Evolutionary conservation across 768 basidiomycete species (phyloP).

Genomic region (Exsudoporus frostii): DNA sequence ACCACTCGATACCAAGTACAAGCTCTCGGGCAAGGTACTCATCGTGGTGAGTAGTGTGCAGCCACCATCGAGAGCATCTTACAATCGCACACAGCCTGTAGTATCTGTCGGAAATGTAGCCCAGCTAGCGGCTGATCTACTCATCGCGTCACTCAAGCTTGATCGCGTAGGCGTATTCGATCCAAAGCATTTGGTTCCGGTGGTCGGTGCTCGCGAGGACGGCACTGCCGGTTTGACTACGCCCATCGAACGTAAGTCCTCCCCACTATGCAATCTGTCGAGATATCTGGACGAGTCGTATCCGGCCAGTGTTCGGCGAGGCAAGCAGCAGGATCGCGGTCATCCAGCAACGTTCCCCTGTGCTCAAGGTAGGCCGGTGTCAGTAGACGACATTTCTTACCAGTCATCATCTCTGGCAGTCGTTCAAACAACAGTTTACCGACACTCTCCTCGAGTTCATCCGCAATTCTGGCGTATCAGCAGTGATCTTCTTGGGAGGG

Average conservation of each 20-base stretch:
- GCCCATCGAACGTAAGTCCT: conserved; percentile 65
- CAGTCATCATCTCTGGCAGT: conserved; percentile 36
- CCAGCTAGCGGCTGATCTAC: conserved; percentile 74
- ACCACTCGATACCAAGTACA: conserved; percentile 22
- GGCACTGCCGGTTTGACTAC: conserved; percentile 61
- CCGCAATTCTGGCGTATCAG: conserved; percentile 42
- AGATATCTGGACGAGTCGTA: neutral
- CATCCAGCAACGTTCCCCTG: conserved; percentile 78
- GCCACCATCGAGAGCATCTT: neutral
- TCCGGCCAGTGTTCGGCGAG: conserved; percentile 58
- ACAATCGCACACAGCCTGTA: conserved; percentile 46
- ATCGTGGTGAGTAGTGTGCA: conserved; percentile 25
- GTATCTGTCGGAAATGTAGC: conserved; percentile 80
- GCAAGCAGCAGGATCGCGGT: conserved; percentile 49
- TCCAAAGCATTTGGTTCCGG: conserved; percentile 59
- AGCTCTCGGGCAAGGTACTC: conserved; percentile 29
- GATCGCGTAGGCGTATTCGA: conserved; percentile 62
- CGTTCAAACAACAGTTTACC: conserved; percentile 66
- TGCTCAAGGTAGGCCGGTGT: conserved; percentile 54
- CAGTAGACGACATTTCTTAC: neutral
- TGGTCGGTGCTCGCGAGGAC: conserved; percentile 70
- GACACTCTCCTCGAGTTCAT: conserved; percentile 57
- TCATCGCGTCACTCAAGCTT: conserved; percentile 65
- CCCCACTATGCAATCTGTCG: neutral
- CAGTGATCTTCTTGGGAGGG: conserved; percentile 66